Conservation (phyloP, 108 stramenopile genomes). For the Cyclotella kingstonii region DNA sequence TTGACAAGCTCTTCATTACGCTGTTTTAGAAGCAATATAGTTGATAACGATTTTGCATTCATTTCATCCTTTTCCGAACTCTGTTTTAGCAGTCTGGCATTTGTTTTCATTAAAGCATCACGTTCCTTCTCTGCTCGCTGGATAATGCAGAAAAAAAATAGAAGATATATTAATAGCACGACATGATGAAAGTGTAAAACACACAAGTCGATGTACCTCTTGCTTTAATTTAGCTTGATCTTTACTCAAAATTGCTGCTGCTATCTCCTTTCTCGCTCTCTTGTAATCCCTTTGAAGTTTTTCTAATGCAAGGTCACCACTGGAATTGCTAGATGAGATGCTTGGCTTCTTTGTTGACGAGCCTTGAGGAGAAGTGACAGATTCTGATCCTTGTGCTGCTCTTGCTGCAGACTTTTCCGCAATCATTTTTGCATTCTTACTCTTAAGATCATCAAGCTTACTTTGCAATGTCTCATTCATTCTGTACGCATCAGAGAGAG, state of each 20-base stretch:
- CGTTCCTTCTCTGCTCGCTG: constrained; percentile 72
- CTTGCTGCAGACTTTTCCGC: constrained; percentile 44
- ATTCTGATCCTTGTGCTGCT: constrained; percentile 27
- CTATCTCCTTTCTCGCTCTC: constrained; percentile 67
- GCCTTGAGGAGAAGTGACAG: constrained; percentile 23
- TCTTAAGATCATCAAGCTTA: constrained; percentile 68
- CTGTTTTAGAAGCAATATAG: constrained; percentile 81
- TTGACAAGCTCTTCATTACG: constrained; percentile 66
- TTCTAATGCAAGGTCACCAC: constrained; percentile 43
- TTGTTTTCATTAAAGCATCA: constrained; percentile 62
- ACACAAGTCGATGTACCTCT: constrained; percentile 40
- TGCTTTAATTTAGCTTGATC: constrained; percentile 76
- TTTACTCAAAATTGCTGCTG: constrained; percentile 63
- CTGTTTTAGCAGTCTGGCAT: constrained; percentile 72
- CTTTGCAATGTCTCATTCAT: constrained; percentile 72
- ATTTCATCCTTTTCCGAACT: constrained; percentile 86
- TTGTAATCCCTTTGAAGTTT: constrained; percentile 67
- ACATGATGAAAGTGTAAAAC: not conserved
- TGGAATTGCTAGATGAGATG: constrained; percentile 19
- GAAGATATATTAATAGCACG: not conserved
- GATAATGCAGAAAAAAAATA: not conserved
- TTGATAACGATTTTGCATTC: constrained; percentile 84
- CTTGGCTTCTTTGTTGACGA: constrained; percentile 14
- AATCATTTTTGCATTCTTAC: constrained; percentile 65
- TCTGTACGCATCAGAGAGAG: constrained; percentile 64